Base-by-base conservation (phyloP, 2,329 filamentous ascomycete species). In the Xylariaceae sp. region DNA sequence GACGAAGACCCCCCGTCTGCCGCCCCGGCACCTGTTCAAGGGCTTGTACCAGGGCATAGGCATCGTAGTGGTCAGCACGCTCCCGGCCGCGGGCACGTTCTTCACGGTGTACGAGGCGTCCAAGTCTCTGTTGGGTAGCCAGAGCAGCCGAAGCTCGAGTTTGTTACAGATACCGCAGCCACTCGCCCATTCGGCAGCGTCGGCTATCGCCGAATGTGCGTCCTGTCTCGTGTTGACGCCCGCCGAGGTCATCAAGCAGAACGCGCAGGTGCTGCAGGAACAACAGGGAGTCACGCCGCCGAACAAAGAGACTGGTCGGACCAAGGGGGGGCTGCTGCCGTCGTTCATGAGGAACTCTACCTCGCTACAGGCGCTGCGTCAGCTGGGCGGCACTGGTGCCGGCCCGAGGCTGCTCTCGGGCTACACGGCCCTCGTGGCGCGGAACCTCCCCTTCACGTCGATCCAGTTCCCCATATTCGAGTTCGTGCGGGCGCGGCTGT, bases 391-490 rank as follows among this genome's bases (percentile, higher is more conserved):
- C 64, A 53, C 81, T 62, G 51, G 74, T 64, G 50, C 77, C 62
- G 42, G 66, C 66, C 49, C 82, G 62, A 79, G 75, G 65, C 53
- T 82, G 9, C 75, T 76, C 52, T 70, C 70, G 11, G 89, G 89
- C 1, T 95, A 95, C 58, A 81, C 83, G 1, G 86, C 86, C 2
- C 71, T 95, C 1, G 81, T 87, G 4, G 83, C 85, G 2, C 72
- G 89, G 2, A 95, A 95, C 57, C 61, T 95, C 3, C 88, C 88
- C 0, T 92, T 90, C 50, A 95, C 88, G 3, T 88, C 85, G 0
- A 69, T 94, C 50, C 87, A 95, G 54, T 95, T 95, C 50, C 88
- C 88, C 4, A 71, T 92, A 50, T 94, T 92, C 54, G 88, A 95
- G 65, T 47, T 40, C 5, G 69, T 94, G 1, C 81, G 87, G 5